Evolutionary conservation across 139 green algal species (phyloP), one percentile per base, ranked within the genome.

Genomic region (Volvox africanus): DNA sequence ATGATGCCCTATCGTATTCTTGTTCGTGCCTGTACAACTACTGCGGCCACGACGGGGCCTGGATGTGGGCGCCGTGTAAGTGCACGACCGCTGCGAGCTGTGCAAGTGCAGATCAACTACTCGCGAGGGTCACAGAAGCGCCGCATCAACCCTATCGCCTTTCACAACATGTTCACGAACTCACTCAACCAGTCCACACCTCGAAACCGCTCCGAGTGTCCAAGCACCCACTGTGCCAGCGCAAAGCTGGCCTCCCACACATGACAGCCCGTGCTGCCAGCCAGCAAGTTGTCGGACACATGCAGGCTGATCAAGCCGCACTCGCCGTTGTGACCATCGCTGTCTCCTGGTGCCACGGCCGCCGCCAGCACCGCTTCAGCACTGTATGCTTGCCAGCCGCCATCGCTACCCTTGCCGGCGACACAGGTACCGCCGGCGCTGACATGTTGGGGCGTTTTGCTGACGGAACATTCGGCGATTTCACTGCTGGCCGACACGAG

Each of bases 171-270:
- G 44, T 55, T 55, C 44, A 55, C 44, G 9, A 5, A 55, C 44
- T 55, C 44, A 55, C 44, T 55, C 44, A 55, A 55, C 44, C 44
- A 9, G 44, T 55, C 50, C 80, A 67, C 67, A 97, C 96, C 95
- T 93, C 21, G 24, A 13, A 98, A 93, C 16, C 95, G 26, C 19
- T 91, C 33, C 18, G 85, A 91, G 35, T 95, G 33, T 65, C 90
- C 95, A 24, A 98, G 82, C 80, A 97, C 62, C 35, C 93, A 94
- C 87, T 98, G 95, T 22, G 95, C 92, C 71, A 98, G 82, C 21
- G 94, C 82, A 35, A 97, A 96, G 44, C 95, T 96, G 6, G 97
- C 97, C 83, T 97, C 93, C 97, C 97, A 98, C 71, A 96, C 95
- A 89, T 96, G 93, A 81, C 94, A 97, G 0, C 97, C 97, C 0